A percentile compares a stretch with the other conserved stretches of the same genome.
Evolutionary conservation across 192 early-diverging fungal genomes (phyloP).

Genomic region (Backusella australiensis): DNA sequence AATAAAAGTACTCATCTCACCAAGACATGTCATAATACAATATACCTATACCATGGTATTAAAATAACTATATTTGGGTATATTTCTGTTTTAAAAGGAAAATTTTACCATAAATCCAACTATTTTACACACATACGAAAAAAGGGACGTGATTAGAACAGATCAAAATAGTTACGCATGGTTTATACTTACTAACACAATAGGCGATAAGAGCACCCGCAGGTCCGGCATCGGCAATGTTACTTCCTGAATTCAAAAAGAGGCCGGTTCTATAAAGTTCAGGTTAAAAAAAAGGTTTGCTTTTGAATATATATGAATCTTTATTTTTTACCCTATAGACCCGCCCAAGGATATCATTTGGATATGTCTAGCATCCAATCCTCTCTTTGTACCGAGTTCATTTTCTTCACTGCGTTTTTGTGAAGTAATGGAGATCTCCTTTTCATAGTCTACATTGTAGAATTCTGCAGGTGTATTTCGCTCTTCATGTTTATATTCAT

Average conservation of each 20-base stretch:
- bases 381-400: conserved; percentile 7
- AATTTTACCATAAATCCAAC: conserved; percentile 35
- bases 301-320: too few species aligned
- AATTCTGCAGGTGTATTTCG: not conserved
- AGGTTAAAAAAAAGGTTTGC: not conserved
- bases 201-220: conserved; percentile 71
- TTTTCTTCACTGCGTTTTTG: not conserved
- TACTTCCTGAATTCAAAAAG: conserved; percentile 68
- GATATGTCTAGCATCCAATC: conserved; percentile 29
- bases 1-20: conserved; percentile 83
- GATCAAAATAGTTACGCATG: not conserved
- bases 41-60: conserved; percentile 42
- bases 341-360: conserved; percentile 35
- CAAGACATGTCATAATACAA: conserved; percentile 77
- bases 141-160: not conserved
- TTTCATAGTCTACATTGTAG: not conserved
- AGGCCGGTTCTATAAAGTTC: conserved; percentile 56
- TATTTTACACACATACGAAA: not conserved
- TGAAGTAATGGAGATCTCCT: not conserved
- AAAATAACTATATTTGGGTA: not conserved
- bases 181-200: conserved; percentile 26
- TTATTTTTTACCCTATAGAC: conserved; percentile 17
- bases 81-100: not conserved
- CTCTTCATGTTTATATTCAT: not conserved
- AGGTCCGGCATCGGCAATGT: conserved; percentile 66